phyloP scores from a whole-genome alignment of 495 filamentous ascomycete genomes.

The Geoglossum glabrum region DNA sequence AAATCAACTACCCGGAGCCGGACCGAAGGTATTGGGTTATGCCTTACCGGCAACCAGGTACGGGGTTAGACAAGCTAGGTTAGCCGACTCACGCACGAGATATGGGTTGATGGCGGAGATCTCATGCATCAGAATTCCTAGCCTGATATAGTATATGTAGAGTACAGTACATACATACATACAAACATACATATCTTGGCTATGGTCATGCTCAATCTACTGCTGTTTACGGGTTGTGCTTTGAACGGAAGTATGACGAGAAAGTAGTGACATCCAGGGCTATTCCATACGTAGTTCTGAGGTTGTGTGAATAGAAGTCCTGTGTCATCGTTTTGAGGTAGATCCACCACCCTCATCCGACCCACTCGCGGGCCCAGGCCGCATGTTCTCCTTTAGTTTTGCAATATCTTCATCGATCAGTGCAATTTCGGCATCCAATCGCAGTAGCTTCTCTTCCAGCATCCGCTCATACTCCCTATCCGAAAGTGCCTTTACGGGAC shows the following conservation, averaged over 20 bases:
- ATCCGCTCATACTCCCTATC: slow-evolving; percentile 63
- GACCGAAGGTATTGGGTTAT: too few species aligned
- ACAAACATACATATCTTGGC: too few species aligned
- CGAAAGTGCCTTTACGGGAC: slow-evolving; percentile 53
- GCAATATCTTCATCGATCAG: slow-evolving; percentile 70
- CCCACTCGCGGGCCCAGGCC: neutral
- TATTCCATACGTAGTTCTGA: too few species aligned
- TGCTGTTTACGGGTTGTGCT: too few species aligned
- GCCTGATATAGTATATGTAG: too few species aligned
- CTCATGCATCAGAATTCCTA: too few species aligned
- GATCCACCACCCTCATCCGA: neutral
- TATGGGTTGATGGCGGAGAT: neutral
- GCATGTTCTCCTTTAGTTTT: slow-evolving; percentile 19
- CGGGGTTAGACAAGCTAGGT: neutral
- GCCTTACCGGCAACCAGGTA: neutral
- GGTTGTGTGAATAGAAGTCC: neutral
- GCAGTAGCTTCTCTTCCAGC: slow-evolving; percentile 55
- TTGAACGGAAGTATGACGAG: too few species aligned
- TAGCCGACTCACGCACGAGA: neutral
- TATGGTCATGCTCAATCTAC: too few species aligned
- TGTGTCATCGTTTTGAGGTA: neutral
- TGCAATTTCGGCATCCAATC: slow-evolving; percentile 68
- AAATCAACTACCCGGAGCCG: too few species aligned
- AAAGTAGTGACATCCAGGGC: too few species aligned
- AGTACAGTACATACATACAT: too few species aligned